Evolutionary conservation across 495 filamentous ascomycete genomes (phyloP).

Genomic region (Talaromyces nanjingensis): DNA sequence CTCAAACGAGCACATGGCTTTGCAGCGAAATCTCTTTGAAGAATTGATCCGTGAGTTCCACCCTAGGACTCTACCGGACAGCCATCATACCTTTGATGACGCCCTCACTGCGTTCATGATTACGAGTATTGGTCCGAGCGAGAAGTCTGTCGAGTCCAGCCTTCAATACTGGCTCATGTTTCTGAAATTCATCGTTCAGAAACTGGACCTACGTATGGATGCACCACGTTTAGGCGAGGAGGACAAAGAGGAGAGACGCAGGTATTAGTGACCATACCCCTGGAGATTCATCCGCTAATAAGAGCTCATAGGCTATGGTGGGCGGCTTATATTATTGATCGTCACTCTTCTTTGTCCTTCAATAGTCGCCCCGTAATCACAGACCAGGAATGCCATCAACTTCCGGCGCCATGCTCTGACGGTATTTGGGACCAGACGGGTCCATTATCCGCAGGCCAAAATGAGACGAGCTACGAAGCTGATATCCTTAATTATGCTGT

Average conservation of each 20-base stretch:
- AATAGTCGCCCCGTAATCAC: background rate
- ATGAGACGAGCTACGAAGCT: too few species aligned
- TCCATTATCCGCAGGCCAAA: too few species aligned
- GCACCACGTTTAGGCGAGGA: background rate
- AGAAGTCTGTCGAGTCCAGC: background rate
- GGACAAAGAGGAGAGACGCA: too few species aligned
- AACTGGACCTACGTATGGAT: background rate
- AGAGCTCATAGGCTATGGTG: background rate
- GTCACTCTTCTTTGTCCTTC: background rate
- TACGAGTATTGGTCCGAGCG: background rate
- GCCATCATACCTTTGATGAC: background rate
- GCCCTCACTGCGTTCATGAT: constrained; percentile 1
- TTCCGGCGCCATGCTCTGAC: background rate
- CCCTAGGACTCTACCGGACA: background rate
- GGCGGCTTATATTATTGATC: constrained; percentile 1
- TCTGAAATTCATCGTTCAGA: background rate
- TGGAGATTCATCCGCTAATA: background rate
- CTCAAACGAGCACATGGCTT: too few species aligned
- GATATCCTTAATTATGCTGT: too few species aligned
- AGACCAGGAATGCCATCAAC: background rate
- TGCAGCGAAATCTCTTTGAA: too few species aligned
- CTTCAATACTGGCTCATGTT: constrained; percentile 2
- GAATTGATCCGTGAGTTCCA: background rate
- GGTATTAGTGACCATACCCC: too few species aligned
- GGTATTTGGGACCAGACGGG: background rate